Conservation (phyloP, 768 basidiomycete species). For the Tricholoma sp. region DNA sequence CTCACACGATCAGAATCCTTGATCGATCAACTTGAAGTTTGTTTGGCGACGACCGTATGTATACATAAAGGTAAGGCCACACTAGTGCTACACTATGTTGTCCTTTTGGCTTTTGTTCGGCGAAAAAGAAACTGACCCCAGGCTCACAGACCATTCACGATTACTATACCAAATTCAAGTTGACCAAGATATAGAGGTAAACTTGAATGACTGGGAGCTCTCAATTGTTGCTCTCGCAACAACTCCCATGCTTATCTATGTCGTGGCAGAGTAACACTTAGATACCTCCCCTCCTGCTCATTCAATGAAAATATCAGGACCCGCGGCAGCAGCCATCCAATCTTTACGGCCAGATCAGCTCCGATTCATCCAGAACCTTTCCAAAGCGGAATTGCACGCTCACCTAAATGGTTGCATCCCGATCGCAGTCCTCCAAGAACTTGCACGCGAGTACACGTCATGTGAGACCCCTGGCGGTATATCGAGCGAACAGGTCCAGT, state of each 20-base stretch:
- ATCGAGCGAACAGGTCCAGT: conserved; percentile 24
- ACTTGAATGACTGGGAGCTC: neutral
- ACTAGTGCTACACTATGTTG: no score
- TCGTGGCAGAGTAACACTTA: neutral
- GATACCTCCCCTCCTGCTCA: neutral
- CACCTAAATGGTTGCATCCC: conserved; percentile 86
- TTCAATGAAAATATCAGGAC: conserved; percentile 26
- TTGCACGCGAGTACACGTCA: conserved; percentile 42
- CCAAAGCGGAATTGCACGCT: conserved; percentile 84
- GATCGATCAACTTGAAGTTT: no score
- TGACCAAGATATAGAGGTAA: no score
- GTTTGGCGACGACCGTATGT: no score
- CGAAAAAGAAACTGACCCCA: no score
- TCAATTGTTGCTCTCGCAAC: neutral
- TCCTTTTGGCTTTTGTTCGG: no score
- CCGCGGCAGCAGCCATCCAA: conserved; percentile 46
- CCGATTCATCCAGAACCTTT: conserved; percentile 54
- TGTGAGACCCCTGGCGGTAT: conserved; percentile 8
- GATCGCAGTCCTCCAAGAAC: conserved; percentile 51
- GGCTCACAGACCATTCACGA: no score
- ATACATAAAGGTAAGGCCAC: no score
- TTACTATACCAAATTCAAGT: no score
- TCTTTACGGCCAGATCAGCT: conserved; percentile 49
- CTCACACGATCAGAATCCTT: conserved; percentile 11
- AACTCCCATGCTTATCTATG: neutral